Evolutionary conservation across 805 yeast genomes (phyloP).

Genomic region (Torulaspora maleeae): DNA sequence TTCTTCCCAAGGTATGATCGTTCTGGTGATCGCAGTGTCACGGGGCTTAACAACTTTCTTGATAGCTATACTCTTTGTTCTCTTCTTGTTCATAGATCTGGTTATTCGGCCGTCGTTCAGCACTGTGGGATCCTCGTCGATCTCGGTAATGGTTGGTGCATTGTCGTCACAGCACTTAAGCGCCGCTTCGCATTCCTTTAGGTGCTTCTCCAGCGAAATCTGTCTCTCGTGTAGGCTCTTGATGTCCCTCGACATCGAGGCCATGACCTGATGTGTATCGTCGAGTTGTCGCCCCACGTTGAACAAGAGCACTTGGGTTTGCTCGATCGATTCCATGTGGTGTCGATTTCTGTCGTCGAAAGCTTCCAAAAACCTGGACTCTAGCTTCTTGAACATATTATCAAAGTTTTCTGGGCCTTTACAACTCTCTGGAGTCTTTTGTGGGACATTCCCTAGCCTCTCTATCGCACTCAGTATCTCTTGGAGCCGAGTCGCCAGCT

Average conservation of each 20-base stretch:
- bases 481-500: slow-evolving; percentile 1
- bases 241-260: slow-evolving; percentile 21
- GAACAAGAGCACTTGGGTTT: slow-evolving; percentile 10
- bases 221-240: slow-evolving; percentile 15
- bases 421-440: neutral
- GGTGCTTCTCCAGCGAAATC: slow-evolving; percentile 12
- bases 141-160: neutral
- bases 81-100: slow-evolving; percentile 11
- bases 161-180: neutral
- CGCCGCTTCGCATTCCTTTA: neutral
- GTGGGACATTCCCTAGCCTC: slow-evolving; percentile 1
- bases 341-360: slow-evolving; percentile 1
- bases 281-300: slow-evolving; percentile 18
- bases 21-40: slow-evolving; percentile 14
- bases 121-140: slow-evolving; percentile 1
- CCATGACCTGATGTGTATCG: slow-evolving; percentile 18
- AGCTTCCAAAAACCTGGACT: neutral
- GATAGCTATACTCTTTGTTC: neutral
- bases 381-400: neutral
- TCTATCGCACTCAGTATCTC: slow-evolving; percentile 1
- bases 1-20: slow-evolving; percentile 34
- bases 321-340: slow-evolving; percentile 2
- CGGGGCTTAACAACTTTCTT: slow-evolving; percentile 11
- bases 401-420: neutral
- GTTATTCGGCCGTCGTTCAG: slow-evolving; percentile 11